Evolutionary conservation across 768 basidiomycete species (phyloP).

Genomic region (Panus rudis): DNA sequence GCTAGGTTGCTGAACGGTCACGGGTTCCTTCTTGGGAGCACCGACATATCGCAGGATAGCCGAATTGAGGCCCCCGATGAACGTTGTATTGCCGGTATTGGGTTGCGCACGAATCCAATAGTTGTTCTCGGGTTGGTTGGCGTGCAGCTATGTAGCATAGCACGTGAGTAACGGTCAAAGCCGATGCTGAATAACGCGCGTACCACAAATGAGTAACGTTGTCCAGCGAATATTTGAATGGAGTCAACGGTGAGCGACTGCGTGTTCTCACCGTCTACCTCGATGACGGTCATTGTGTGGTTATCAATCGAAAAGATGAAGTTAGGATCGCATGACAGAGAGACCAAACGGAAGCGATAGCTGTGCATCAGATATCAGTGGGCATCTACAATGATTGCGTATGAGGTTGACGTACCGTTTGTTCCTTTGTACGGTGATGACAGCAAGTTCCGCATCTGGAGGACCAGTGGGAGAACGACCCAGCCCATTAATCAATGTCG

Average conservation of each 20-base stretch:
- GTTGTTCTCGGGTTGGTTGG: slow-evolving; percentile 35
- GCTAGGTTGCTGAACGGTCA: slow-evolving; percentile 16
- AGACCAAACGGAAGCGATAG: background rate
- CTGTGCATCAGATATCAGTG: background rate
- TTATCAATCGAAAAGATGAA: slow-evolving; percentile 30
- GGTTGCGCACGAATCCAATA: slow-evolving; percentile 50
- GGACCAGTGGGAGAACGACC: slow-evolving; percentile 28
- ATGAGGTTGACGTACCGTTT: slow-evolving; percentile 11
- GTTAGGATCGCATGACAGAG: slow-evolving; percentile 17
- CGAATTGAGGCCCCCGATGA: slow-evolving; percentile 34
- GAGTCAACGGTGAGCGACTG: slow-evolving; percentile 2
- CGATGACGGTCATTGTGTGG: slow-evolving; percentile 20
- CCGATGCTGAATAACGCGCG: slow-evolving; percentile 28
- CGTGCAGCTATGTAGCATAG: slow-evolving; percentile 29
- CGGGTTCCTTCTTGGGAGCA: slow-evolving; percentile 38
- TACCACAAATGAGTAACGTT: slow-evolving; percentile 8
- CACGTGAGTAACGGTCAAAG: slow-evolving; percentile 16
- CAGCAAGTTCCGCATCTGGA: slow-evolving; percentile 8
- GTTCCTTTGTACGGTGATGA: slow-evolving; percentile 15
- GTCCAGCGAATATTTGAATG: slow-evolving; percentile 2
- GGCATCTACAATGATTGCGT: slow-evolving; percentile 35
- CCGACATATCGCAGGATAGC: slow-evolving; percentile 47
- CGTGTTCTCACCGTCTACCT: slow-evolving; percentile 5
- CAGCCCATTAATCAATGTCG: slow-evolving; percentile 39
- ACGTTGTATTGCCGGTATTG: slow-evolving; percentile 34